Conservation (phyloP, 495 filamentous ascomycete genomes). For the Neurospora sp. region DNA sequence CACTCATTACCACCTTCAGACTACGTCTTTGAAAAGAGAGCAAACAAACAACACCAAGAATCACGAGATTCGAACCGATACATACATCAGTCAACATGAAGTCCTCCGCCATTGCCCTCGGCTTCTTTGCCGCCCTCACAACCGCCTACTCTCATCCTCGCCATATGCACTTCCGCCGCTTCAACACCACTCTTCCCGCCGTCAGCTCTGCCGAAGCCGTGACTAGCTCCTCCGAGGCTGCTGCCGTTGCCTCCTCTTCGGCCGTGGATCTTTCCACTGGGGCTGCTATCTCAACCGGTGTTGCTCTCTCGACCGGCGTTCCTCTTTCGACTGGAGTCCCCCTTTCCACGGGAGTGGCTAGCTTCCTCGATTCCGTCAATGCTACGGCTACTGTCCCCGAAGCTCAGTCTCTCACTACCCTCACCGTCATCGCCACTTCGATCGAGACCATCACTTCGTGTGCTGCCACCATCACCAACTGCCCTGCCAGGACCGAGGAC, state of each 20-base stretch:
- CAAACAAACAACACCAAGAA: constrained; percentile 6
- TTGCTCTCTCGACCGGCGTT: neutral
- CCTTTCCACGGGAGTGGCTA: neutral
- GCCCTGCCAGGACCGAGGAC: constrained; percentile 40
- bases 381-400: neutral
- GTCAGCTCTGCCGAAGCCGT: neutral
- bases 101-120: constrained; percentile 30
- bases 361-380: neutral
- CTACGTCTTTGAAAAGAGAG: constrained; percentile 2
- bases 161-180: constrained; percentile 28
- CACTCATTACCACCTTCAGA: neutral
- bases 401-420: constrained; percentile 7
- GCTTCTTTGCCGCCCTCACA: constrained; percentile 35
- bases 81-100: constrained; percentile 34
- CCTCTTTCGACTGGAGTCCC: constrained; percentile 7
- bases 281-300: neutral
- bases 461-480: constrained; percentile 52
- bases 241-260: constrained; percentile 21
- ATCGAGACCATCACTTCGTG: constrained; percentile 53
- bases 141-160: constrained; percentile 33
- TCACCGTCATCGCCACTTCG: constrained; percentile 46
- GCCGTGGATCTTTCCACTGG: constrained; percentile 20
- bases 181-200: constrained; percentile 24
- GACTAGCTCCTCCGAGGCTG: constrained; percentile 2
- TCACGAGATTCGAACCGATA: neutral